Evolutionary conservation across 2,329 filamentous ascomycete genomes (phyloP).

Genomic region (Alternaria triticimaculans): DNA sequence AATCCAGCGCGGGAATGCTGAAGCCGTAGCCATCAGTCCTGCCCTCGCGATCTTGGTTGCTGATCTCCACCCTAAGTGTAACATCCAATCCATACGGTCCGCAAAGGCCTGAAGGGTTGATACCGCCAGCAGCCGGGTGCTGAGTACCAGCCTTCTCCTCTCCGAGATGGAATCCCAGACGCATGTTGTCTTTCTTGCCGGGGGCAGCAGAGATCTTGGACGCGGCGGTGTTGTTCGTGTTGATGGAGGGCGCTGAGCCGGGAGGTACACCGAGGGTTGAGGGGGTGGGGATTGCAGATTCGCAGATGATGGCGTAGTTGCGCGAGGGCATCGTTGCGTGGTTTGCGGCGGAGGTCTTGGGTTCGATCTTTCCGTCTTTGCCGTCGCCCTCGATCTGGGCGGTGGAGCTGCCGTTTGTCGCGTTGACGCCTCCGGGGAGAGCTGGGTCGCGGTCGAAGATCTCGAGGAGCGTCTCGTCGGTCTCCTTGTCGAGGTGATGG

Average conservation of each 20-base stretch:
- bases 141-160: slow-evolving; percentile 79
- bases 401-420: slow-evolving; percentile 28
- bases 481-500: slow-evolving; percentile 67
- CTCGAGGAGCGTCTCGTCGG: slow-evolving; percentile 69
- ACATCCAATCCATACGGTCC: slow-evolving; percentile 56
- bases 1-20: slow-evolving; percentile 53
- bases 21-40: slow-evolving; percentile 59
- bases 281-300: slow-evolving; percentile 49
- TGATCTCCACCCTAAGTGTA: slow-evolving; percentile 57
- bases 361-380: slow-evolving; percentile 36
- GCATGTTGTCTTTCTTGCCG: slow-evolving; percentile 62
- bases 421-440: slow-evolving; percentile 33
- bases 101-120: slow-evolving; percentile 51
- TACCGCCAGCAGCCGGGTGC: slow-evolving; percentile 71
- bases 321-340: slow-evolving; percentile 81
- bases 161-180: slow-evolving; percentile 74
- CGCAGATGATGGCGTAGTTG: slow-evolving; percentile 69
- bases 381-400: slow-evolving; percentile 21
- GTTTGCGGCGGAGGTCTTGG: slow-evolving; percentile 75
- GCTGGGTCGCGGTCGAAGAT: slow-evolving; percentile 67
- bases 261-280: slow-evolving; percentile 19
- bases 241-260: slow-evolving; percentile 25
- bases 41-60: slow-evolving; percentile 52
- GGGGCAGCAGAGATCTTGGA: slow-evolving; percentile 34
- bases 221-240: slow-evolving; percentile 37